Base-by-base conservation (phyloP, 352 stramenopile species). In the Thalassiosira livingstoniorum region DNA sequence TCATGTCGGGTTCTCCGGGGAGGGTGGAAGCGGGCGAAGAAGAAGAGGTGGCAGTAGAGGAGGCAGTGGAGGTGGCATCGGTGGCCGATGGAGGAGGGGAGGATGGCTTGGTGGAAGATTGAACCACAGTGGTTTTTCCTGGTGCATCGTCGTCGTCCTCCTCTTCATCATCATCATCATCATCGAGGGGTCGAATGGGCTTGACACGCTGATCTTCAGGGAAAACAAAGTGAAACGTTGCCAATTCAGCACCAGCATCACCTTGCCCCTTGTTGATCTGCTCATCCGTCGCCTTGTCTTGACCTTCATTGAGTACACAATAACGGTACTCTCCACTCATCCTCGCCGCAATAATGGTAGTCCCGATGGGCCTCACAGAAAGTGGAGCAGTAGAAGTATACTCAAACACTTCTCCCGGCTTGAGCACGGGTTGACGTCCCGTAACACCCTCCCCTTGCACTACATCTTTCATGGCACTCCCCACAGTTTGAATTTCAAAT, bases 401-500 rank as follows among this genome's bases (percentile, higher is more conserved):
- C 73, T 96, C 92, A 80, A 96, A 96, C 10, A 91, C 88, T 87
- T 95, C 90, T 43, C 93, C 93, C 10, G 92, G 92, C 63, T 95
- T 91, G n/a, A 96, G 82, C 34, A 96, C 80, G 7, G 93, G 93
- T 67, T 94, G 93, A 63, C 92, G 79, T 60, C 93, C 93, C n/a
- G 93, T 94, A 23, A 96, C 92, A 57, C 92, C 92, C 71, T 94
- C 88, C 2, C 91, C 91, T 75, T 94, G 86, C 1, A 95, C 90
- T 42, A 95, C 84, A 80, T 93, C 86, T 67, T 96, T 94, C 82
- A 92, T 93, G 13, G 64, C 85, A 70, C 74, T 86, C 32, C 90
- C 89, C 13, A 94, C 85, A 11, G 91, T 93, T 76, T 94, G 90
- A 58, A 96, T 95, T 77, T 95, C 89, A 71, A 95, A 96, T 27